Conservation (phyloP, 345 rosid genomes). For the Populus tremula region DNA sequence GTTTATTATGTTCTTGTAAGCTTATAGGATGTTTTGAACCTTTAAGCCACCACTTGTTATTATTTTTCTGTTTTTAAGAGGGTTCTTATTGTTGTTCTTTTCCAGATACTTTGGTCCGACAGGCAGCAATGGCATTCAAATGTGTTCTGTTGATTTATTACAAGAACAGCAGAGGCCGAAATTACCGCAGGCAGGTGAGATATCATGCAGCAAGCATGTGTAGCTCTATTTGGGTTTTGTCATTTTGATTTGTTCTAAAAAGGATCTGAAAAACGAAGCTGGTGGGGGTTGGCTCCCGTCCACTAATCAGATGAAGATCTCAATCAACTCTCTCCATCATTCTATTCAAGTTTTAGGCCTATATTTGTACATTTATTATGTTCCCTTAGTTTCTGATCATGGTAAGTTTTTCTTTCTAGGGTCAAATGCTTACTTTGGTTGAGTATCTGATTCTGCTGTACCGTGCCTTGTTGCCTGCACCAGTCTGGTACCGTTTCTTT, state of each 20-base stretch:
- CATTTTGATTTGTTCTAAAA: background rate
- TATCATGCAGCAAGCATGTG: background rate
- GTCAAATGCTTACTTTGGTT: slow-evolving; percentile 72
- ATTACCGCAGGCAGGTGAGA: slow-evolving; percentile 90
- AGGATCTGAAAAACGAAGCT: background rate
- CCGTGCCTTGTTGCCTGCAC: slow-evolving; percentile 75
- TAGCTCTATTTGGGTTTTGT: background rate
- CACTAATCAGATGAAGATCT: background rate
- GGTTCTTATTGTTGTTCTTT: slow-evolving; percentile 18
- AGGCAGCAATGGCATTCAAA: slow-evolving; percentile 84
- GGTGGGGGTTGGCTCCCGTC: background rate
- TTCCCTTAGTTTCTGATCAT: slow-evolving; percentile 7
- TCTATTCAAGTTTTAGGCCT: background rate
- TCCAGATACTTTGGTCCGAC: slow-evolving; percentile 90
- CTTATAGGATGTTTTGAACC: background rate
- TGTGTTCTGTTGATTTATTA: slow-evolving; percentile 84
- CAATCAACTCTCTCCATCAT: background rate
- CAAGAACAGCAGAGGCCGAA: slow-evolving; percentile 91
- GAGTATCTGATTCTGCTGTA: slow-evolving; percentile 70
- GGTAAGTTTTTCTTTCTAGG: slow-evolving; percentile 39
- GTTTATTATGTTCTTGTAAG: background rate
- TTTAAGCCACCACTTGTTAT: background rate
- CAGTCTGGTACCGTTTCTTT: slow-evolving; percentile 90
- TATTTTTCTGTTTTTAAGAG: slow-evolving; percentile 5
- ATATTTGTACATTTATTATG: background rate